A percentile compares a stretch with the other conserved stretches of the same genome.
Evolutionary conservation across 129 eudicot species (phyloP).

Genomic region (Centella asiatica): DNA sequence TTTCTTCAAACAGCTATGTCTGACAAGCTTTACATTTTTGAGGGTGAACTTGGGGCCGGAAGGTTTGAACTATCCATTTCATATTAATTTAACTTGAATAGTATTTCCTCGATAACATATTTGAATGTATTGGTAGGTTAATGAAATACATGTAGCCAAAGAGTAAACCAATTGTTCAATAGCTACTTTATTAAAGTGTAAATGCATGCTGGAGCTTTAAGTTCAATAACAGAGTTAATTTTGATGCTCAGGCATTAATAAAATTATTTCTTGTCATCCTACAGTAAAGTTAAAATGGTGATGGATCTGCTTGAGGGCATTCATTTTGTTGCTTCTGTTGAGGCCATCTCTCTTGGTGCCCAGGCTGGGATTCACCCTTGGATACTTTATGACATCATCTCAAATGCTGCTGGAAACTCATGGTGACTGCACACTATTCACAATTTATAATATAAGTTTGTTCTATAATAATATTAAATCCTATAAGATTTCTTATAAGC

Average conservation of each 20-base stretch:
- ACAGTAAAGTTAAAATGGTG: slow-evolving; percentile 73
- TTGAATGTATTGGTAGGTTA: background rate
- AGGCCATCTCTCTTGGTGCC: slow-evolving; percentile 88
- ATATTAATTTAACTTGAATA: slow-evolving; percentile 1
- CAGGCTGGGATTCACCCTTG: slow-evolving; percentile 94
- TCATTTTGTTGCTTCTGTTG: slow-evolving; percentile 85
- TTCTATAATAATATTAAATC: background rate
- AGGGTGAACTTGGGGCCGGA: slow-evolving; percentile 65
- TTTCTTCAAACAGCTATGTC: slow-evolving; percentile 45
- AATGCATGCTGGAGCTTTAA: background rate
- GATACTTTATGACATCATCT: slow-evolving; percentile 82
- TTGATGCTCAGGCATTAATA: slow-evolving; percentile 17
- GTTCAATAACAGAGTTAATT: background rate
- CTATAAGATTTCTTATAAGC: background rate
- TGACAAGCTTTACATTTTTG: slow-evolving; percentile 36
- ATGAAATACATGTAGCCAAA: background rate
- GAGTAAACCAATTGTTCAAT: background rate
- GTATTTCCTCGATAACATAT: background rate
- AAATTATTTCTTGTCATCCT: slow-evolving; percentile 16
- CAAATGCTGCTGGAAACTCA: slow-evolving; percentile 97
- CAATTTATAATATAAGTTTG: background rate
- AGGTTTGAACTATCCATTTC: slow-evolving; percentile 29
- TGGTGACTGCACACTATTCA: slow-evolving; percentile 33
- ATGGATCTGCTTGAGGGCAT: slow-evolving; percentile 83
- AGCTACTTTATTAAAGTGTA: background rate